Evolutionary conservation across 345 rosid species (phyloP).

Genomic region (Brassica cretica): DNA sequence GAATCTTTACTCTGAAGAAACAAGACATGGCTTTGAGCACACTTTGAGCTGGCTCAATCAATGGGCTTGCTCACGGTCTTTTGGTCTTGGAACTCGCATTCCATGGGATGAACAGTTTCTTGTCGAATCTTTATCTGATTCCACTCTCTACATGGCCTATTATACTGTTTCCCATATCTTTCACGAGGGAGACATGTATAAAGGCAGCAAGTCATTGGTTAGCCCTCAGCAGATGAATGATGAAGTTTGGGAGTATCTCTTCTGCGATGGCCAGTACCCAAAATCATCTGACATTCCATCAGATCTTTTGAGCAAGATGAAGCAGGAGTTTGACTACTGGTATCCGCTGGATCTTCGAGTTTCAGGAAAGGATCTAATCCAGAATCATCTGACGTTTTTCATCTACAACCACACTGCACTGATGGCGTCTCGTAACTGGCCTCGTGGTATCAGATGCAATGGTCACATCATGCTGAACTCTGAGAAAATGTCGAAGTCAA

Average conservation of each 20-base stretch:
- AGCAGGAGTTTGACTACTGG: conserved; percentile 96
- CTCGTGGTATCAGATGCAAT: conserved; percentile 90
- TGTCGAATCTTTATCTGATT: conserved; percentile 90
- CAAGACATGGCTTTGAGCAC: conserved; percentile 84
- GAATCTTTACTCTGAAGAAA: conserved; percentile 85
- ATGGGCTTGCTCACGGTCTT: conserved; percentile 99
- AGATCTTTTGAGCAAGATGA: conserved; percentile 70
- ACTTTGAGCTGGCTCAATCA: conserved; percentile 93
- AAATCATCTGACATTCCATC: conserved; percentile 59
- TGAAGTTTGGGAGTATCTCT: conserved; percentile 86
- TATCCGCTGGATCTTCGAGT: conserved; percentile 95
- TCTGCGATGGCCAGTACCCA: conserved; percentile 76
- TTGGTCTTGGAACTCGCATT: conserved; percentile 95
- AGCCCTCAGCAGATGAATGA: conserved; percentile 80
- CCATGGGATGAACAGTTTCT: conserved; percentile 94
- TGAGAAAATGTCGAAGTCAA: conserved; percentile 96
- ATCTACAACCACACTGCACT: conserved; percentile 87
- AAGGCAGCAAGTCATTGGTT: conserved; percentile 47
- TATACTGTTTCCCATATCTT: conserved; percentile 85
- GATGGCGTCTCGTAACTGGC: conserved; percentile 80
- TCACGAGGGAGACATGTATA: conserved; percentile 81
- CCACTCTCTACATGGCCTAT: conserved; percentile 91
- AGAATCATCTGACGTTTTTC: conserved; percentile 86
- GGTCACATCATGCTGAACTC: conserved; percentile 96
- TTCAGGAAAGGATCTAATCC: conserved; percentile 96